Percentiles rank a stretch among this genome's conserved stretches.
Conservation (phyloP, 768 basidiomycete genomes). For the Lactarius akahatsu region DNA sequence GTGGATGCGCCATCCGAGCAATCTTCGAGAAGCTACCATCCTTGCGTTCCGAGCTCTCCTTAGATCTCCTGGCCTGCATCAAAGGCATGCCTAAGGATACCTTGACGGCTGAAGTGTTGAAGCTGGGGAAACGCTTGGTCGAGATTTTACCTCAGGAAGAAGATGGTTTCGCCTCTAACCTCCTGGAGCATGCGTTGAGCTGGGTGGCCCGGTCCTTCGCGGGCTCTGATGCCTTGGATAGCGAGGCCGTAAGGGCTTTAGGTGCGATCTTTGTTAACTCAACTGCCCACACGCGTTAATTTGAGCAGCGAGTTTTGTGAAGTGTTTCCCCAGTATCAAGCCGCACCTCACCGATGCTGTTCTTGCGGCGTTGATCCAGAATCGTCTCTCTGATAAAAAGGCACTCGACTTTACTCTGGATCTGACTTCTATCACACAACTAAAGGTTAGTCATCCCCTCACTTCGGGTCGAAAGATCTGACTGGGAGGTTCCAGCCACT, state of each 20-base stretch:
- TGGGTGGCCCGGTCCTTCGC: slow-evolving; percentile 22
- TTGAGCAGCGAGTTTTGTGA: slow-evolving; percentile 23
- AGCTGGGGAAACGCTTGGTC: slow-evolving; percentile 9
- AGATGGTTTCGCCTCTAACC: slow-evolving; percentile 6
- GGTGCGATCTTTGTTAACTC: slow-evolving; percentile 6
- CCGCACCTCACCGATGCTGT: slow-evolving; percentile 69
- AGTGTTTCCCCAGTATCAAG: slow-evolving; percentile 37
- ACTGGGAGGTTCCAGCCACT: slow-evolving; percentile 47
- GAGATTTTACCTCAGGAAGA: slow-evolving; percentile 14
- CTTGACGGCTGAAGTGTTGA: slow-evolving; percentile 6
- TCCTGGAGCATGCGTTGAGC: slow-evolving; percentile 8
- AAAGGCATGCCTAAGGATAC: slow-evolving; percentile 12
- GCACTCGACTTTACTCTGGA: slow-evolving; percentile 35
- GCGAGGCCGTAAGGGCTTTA: slow-evolving; percentile 7
- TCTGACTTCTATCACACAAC: slow-evolving; percentile 31
- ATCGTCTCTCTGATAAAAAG: slow-evolving; percentile 46
- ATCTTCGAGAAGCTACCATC: slow-evolving; percentile 16
- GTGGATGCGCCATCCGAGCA: slow-evolving; percentile 10
- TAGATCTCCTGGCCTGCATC: slow-evolving; percentile 15
- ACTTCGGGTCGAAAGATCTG: not conserved
- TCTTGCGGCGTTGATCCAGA: slow-evolving; percentile 59
- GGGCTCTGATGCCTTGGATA: slow-evolving; percentile 7
- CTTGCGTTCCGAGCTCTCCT: slow-evolving; percentile 16
- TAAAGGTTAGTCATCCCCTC: slow-evolving; percentile 56
- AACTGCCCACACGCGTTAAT: not conserved